phyloP scores from a whole-genome alignment of 1,139 yeast species.

The Candida sojae region DNA sequence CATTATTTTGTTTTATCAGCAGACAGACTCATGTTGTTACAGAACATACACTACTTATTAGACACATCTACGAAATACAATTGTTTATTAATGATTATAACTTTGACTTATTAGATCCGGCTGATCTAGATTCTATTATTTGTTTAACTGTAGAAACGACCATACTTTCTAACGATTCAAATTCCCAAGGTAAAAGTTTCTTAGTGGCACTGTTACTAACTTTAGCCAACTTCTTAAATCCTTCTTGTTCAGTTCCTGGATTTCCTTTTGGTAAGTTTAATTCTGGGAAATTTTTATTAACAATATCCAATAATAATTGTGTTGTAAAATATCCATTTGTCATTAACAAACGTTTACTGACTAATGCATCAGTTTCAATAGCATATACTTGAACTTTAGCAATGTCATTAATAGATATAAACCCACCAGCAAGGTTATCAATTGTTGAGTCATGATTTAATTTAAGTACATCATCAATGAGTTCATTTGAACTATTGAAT shows the following conservation, averaged over 20 bases:
- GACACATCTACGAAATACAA: too few species aligned
- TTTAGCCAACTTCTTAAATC: conserved; percentile 20
- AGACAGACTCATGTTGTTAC: too few species aligned
- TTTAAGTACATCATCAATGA: conserved; percentile 25
- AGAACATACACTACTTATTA: too few species aligned
- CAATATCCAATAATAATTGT: conserved; percentile 35
- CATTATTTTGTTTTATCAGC: too few species aligned
- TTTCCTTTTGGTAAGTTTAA: conserved; percentile 29
- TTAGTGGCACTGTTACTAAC: conserved; percentile 27
- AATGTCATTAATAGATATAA: conserved; percentile 41
- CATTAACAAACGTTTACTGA: conserved; percentile 27
- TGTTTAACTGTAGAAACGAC: conserved; percentile 46
- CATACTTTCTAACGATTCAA: conserved; percentile 29
- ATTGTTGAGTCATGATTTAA: conserved; percentile 25
- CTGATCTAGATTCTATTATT: conserved; percentile 20
- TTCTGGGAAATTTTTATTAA: conserved; percentile 29
- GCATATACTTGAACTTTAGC: conserved; percentile 38
- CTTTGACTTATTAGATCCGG: background rate
- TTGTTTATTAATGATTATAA: too few species aligned
- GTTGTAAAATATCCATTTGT: conserved; percentile 30
- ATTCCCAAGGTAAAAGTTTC: conserved; percentile 28
- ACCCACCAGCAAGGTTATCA: conserved; percentile 30
- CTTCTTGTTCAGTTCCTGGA: conserved; percentile 24
- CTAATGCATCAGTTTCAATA: conserved; percentile 26
- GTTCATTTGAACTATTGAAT: conserved; percentile 40